Base-by-base conservation (phyloP, 2,329 filamentous ascomycete genomes). In the Dothistroma septosporum region DNA sequence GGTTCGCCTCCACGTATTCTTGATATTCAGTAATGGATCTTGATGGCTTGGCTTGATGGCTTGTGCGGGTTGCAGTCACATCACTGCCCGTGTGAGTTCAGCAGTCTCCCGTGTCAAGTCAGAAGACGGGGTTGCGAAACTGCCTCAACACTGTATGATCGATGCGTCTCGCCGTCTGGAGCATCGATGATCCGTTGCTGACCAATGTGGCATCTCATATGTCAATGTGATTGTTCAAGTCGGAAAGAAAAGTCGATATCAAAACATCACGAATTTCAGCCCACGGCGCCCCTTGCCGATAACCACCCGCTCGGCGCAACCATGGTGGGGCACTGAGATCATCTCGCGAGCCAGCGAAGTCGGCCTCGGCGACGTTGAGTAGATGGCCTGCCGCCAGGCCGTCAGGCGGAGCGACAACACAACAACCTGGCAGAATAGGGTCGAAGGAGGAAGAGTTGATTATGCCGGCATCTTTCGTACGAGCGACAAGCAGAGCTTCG, bases 401-500 rank as follows among this genome's bases (percentile, higher is more conserved):
- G 14, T 16, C 28, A 24, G 9, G 28, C 19, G 47, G 47, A 50
- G 47, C 4, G 5, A 6, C 46, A 48, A 48, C 11, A 48, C 5
- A 4, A 24, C 19, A 48, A 12, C 46, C 22, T 48, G 46, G 4
- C 46, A 16, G 10, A 11, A 21, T 5, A 11, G 46, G 21, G 22
- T 11, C 5, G 24, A 14, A 35, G 24, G 8, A 35, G 21, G 16
- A 8, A 7, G 33, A 55, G 35, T 47, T 57, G 59, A 49, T 16
- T 31, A 62, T 62, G 60, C 59, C 60, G 52, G 56, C 21, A 3
- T 24, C 33, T 21, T 59, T 59, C 60, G 57, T 62, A 62, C 60
- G 60, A 61, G 52, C 21, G 16, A 28, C 33, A 16, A 55, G 55
- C 50, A 59, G 44, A 41, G 21, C 28, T 41, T 64, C 61, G 58